Base-by-base conservation (phyloP, 192 early-diverging fungal species). In the Backusella luteola region DNA sequence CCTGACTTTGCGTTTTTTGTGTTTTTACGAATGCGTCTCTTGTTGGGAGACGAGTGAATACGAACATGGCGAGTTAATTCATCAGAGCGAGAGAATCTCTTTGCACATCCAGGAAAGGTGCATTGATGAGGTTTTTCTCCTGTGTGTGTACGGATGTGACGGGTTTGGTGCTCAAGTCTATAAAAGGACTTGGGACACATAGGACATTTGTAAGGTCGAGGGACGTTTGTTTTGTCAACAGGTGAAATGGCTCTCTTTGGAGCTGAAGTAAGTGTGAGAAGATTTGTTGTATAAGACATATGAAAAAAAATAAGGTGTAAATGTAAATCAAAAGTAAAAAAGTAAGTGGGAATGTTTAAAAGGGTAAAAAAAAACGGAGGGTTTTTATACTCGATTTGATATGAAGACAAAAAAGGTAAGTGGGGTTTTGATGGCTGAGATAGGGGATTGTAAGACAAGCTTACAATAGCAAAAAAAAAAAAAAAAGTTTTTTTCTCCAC, bases 61-160 rank as follows among this genome's bases (percentile, higher is more conserved):
- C 87, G 83, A 76, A 84, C 80, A 74, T 88, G 87, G 29, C 87
- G 79, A 11, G 87, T 88, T 41, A 93, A 77, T 77, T 97, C 93
- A 75, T 97, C 96, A 4, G 93, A 90, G 11, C 96, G 90, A 34
- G 93, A 92, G 80, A 97, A 97, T 11, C 89, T 88, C 84, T 94
- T 94, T 71, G 87, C 88, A 74, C 96, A 97, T 34, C 85, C 84
- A 8, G 71, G 29, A 23, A 91, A 86, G 0, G 86, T 84, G 80
- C 96, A 98, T 42, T 84, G 85, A 78, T 93, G 96, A 21, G 96
- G 96, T 74, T 92, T 94, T 73, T 91, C 90, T 38, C 94, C 93
- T 6, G 94, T 96, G 79, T 98, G 96, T 15, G 94, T 93, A 69
- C 94, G 91, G 71, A 92, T 87, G 75, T 97, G 95, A 66, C 95